Base-by-base conservation (phyloP, 805 yeast genomes). In the Cephaloascus albidus region DNA sequence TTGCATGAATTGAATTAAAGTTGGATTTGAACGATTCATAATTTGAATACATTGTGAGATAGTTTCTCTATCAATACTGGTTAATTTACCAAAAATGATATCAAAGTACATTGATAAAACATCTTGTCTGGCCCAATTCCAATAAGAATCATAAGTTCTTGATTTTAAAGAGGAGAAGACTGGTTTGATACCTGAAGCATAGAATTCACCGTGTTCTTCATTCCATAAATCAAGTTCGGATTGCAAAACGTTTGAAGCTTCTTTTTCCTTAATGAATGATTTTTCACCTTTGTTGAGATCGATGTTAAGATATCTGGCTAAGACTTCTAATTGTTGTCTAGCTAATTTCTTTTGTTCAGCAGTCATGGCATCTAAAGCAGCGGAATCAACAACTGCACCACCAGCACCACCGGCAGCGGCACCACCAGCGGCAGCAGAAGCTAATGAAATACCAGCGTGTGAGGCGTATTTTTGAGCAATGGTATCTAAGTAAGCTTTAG, bases 61-160 rank as follows among this genome's bases (percentile, higher is more conserved):
- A 46, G 94, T 88, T 68, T 93, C 96, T 61, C 98, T 80, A 63
- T 93, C 97, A 49, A 93, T 84, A 43, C 86, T 81, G 45, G 88
- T 78, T 46, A 84, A 75, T 47, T 85, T 82, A 61, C 98, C 98
- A 62, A 93, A 94, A 51, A 93, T 88, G 54, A 93, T 88, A 64
- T 93, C 97, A 59, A 77, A 93, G 68, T 85, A 93, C 86, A 93
- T 82, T 37, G 88, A 78, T 51, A 93, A 70, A 44, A 93, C 85
- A 60, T 93, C 96, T 71, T 93, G 98, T 65, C 97, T 85, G 36
- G 97, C 97, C 98, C 98, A 93, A 65, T 94, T 94, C 98, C 98
- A 93, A 65, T 89, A 88, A 18, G 97, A 88, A 65, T 93, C 97
- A 63, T 90, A 93, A 40, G 83, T 80, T 70, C 98, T 85, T 20